Base-by-base conservation (phyloP, 306 rosid species). In the Pyrus bretschneideri region DNA sequence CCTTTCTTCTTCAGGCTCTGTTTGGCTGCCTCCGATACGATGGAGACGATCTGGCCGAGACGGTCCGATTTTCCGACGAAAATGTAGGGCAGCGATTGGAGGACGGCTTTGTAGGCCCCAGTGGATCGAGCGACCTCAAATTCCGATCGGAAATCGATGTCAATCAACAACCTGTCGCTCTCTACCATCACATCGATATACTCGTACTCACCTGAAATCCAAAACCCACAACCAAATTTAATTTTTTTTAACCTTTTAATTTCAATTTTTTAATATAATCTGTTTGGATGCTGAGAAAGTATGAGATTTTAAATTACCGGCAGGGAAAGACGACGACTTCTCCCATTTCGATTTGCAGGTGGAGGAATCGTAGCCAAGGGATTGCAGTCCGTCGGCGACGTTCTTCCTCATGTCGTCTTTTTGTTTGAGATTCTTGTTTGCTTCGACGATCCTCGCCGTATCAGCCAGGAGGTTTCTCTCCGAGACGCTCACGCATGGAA, bases 401-500 rank as follows among this genome's bases (percentile, higher is more conserved):
- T 87, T 78, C 83, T 86, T 88, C 66, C 89, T 84, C 81, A 92
- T 76, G 38, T 92, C 97, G 72, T 89, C 96, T 82, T 95, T 92
- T 2, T 83, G 82, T 42, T 95, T 92, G 78, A 44, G 72, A 21
- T 75, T 82, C 79, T 89, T 95, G 78, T 88, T 87, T 76, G 84
- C 85, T 84, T 95, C 99, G 44, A 95, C 88, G 82, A 95, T 88
- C 79, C 82, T 89, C n/a, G 99, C 87, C 9, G 89, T 83, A 70
- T 95, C 98, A 61, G 99, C 99, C 58, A 95, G 83, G 59, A 95
- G 93, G 73, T 95, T 92, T 75, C 98, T 86, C 97, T 95, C 99
- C 2, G 79, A 68, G 23, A 91, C 87, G 73, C 92, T 95, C 67
- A 85, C 89, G 76, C 99, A 92, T 33, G 90, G 87, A 81, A 87